Percentiles rank a stretch among this genome's conserved stretches.
Conservation (phyloP, 2,329 filamentous ascomycete species). For the Ophiostoma quercus region DNA sequence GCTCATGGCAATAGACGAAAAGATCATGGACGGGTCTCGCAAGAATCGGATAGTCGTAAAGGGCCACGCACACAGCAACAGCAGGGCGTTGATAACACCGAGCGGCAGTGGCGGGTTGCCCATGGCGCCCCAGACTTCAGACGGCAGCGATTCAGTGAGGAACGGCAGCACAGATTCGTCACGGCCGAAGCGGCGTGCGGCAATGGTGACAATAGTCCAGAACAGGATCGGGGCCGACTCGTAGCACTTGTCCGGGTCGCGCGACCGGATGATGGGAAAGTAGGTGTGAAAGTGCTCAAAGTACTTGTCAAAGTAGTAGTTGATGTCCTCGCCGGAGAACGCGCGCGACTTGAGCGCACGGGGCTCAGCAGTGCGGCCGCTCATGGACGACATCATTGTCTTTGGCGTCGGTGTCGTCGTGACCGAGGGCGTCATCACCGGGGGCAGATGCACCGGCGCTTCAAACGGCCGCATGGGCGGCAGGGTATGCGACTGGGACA, state of each 20-base stretch:
- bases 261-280: constrained; percentile 47
- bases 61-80: constrained; percentile 49
- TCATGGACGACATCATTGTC: constrained; percentile 15
- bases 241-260: constrained; percentile 49
- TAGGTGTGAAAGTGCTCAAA: constrained; percentile 50
- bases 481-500: constrained; percentile 22
- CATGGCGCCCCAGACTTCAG: constrained; percentile 43
- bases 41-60: constrained; percentile 48
- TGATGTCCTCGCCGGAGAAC: constrained; percentile 49
- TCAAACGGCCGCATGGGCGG: constrained; percentile 27
- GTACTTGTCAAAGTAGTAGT: constrained; percentile 53
- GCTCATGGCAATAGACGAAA: constrained; percentile 45
- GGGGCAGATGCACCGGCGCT: constrained; percentile 26
- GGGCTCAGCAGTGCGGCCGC: constrained; percentile 32
- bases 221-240: constrained; percentile 46
- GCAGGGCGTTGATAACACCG: constrained; percentile 47
- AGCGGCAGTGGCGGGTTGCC: constrained; percentile 42
- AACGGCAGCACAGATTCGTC: constrained; percentile 41
- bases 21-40: constrained; percentile 46
- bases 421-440: constrained; percentile 26
- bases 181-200: constrained; percentile 46
- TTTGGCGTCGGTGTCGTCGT: constrained; percentile 28
- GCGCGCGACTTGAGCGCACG: constrained; percentile 45
- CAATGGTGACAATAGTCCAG: constrained; percentile 50
- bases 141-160: constrained; percentile 44